Percentiles rank a stretch among this genome's conserved stretches.
Evolutionary conservation across 1,284 basidiomycete species (phyloP).

Genomic region (Ganoderma lingzhi): DNA sequence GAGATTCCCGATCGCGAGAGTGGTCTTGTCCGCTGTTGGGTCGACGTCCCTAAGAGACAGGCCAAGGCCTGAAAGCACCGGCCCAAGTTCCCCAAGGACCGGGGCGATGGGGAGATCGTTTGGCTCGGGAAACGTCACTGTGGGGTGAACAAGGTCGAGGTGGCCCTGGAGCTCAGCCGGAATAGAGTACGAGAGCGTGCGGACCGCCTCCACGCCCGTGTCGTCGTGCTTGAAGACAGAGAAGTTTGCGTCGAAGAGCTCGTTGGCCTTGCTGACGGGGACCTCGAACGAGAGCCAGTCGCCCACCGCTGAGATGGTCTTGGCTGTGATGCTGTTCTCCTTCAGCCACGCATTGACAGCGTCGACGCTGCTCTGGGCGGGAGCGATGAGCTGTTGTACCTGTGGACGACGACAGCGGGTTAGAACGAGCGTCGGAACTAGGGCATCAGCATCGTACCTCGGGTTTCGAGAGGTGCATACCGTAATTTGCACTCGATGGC

Average conservation of each 20-base stretch:
- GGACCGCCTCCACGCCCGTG: conserved; percentile 42
- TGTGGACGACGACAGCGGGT: conserved; percentile 23
- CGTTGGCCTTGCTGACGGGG: conserved; percentile 49
- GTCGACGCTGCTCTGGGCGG: conserved; percentile 43
- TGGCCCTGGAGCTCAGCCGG: conserved; percentile 47
- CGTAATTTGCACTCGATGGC: conserved; percentile 43
- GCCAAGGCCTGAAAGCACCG: no score
- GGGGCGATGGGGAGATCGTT: conserved; percentile 9
- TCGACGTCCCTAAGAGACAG: no score
- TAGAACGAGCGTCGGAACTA: neutral
- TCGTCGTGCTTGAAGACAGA: conserved; percentile 46
- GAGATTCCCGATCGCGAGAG: conserved; percentile 16
- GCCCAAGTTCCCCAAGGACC: conserved; percentile 12
- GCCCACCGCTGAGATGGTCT: conserved; percentile 43
- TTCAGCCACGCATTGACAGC: conserved; percentile 49
- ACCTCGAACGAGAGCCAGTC: conserved; percentile 52
- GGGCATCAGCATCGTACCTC: conserved; percentile 36
- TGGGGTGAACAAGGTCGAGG: conserved; percentile 52
- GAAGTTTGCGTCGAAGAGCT: conserved; percentile 49
- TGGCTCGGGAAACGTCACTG: conserved; percentile 42
- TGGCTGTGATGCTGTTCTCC: conserved; percentile 44
- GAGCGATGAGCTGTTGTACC: conserved; percentile 49
- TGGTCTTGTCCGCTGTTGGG: conserved; percentile 20
- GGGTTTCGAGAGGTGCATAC: conserved; percentile 44
- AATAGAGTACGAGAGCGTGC: conserved; percentile 53